Percentiles rank a stretch among this genome's conserved stretches.
Evolutionary conservation across 352 stramenopile genomes (phyloP).

Genomic region (Nothophytophthora sp.): DNA sequence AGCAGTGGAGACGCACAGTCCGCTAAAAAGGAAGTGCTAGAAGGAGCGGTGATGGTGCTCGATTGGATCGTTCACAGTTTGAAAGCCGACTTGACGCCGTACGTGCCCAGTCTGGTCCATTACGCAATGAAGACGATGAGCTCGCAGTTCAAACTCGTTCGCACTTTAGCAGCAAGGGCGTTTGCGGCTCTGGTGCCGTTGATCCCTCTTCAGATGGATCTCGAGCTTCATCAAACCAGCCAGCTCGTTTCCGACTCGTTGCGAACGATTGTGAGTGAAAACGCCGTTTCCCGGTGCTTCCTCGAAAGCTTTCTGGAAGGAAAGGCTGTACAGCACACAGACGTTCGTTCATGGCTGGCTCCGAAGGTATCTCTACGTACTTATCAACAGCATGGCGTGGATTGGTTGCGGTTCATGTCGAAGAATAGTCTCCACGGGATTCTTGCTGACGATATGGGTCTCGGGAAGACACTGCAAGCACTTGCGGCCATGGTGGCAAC

Average conservation of each 20-base stretch:
- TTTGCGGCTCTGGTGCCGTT: slow-evolving; percentile 75
- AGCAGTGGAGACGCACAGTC: not conserved
- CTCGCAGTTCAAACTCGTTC: slow-evolving; percentile 36
- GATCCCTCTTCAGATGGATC: slow-evolving; percentile 78
- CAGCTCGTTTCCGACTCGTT: slow-evolving; percentile 11
- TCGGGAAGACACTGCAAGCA: slow-evolving; percentile 96
- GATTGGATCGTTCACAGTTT: slow-evolving; percentile 44
- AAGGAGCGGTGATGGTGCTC: slow-evolving; percentile 62
- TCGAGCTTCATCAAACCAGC: slow-evolving; percentile 16
- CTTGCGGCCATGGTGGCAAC: slow-evolving; percentile 88
- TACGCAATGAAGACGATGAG: slow-evolving; percentile 74
- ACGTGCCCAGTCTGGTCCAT: slow-evolving; percentile 68
- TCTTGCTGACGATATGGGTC: slow-evolving; percentile 89
- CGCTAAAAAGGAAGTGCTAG: slow-evolving; percentile 18
- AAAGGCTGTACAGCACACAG: slow-evolving; percentile 46
- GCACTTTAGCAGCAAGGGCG: slow-evolving; percentile 48
- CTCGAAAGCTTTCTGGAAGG: slow-evolving; percentile 64
- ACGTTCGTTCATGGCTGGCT: slow-evolving; percentile 35
- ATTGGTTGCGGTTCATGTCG: slow-evolving; percentile 76
- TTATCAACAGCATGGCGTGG: slow-evolving; percentile 82
- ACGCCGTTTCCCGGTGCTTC: slow-evolving; percentile 64
- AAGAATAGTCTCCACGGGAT: slow-evolving; percentile 79
- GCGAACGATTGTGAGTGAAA: slow-evolving; percentile 38
- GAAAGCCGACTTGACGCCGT: slow-evolving; percentile 40
- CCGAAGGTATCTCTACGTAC: slow-evolving; percentile 38